phyloP scores from a whole-genome alignment of 768 basidiomycete genomes.

The Phaffia tasmanica region DNA sequence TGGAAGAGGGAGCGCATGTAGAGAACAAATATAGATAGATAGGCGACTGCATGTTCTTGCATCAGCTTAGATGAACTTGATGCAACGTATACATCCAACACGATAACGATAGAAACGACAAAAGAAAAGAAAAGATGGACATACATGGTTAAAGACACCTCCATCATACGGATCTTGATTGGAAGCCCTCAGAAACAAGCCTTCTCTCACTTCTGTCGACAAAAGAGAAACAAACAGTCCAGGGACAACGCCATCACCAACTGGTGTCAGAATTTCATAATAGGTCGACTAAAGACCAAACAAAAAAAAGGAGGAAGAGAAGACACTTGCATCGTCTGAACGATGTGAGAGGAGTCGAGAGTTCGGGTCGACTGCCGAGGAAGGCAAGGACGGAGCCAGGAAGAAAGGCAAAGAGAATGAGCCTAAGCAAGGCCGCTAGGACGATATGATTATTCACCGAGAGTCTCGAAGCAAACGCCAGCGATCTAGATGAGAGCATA shows the following conservation, averaged over 20 bases:
- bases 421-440: constrained; percentile 34
- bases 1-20: constrained; percentile 49
- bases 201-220: constrained; percentile 62
- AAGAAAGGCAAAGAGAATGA: constrained; percentile 45
- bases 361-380: constrained; percentile 59
- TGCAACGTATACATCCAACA: background rate
- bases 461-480: constrained; percentile 5
- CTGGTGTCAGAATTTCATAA: background rate
- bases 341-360: constrained; percentile 71
- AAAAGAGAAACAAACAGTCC: too few species aligned
- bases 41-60: constrained; percentile 52
- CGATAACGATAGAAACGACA: constrained; percentile 12
- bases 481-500: background rate
- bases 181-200: constrained; percentile 64
- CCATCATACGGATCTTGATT: constrained; percentile 81
- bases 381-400: constrained; percentile 43
- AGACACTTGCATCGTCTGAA: constrained; percentile 56
- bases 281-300: constrained; percentile 14
- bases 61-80: background rate
- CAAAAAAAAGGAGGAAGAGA: constrained; percentile 25
- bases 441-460: constrained; percentile 23
- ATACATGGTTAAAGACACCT: constrained; percentile 72
- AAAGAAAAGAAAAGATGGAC: constrained; percentile 30
- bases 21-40: constrained; percentile 66
- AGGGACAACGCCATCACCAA: too few species aligned